phyloP scores from a whole-genome alignment of 345 rosid species.

The Populus alba region DNA sequence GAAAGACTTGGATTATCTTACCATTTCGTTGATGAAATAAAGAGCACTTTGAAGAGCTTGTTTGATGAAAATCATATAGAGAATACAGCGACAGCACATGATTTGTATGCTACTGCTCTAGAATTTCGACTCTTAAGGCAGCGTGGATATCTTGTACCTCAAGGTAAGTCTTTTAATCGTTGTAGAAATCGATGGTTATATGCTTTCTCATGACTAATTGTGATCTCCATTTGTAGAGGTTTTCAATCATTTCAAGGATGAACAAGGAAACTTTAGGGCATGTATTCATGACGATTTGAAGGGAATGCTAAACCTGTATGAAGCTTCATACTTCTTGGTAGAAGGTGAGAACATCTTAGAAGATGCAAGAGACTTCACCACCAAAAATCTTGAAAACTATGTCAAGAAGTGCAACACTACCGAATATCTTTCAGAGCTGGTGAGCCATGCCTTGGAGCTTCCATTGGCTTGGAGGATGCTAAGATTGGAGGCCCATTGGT shows the following conservation, averaged over 20 bases:
- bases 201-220: too few relatives aligned
- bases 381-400: conserved; percentile 22
- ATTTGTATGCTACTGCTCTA: conserved; percentile 3
- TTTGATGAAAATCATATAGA: background rate
- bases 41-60: background rate
- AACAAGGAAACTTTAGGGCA: conserved; percentile 9
- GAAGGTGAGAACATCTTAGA: conserved; percentile 27
- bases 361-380: conserved; percentile 23
- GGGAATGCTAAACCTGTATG: conserved; percentile 34
- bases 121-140: conserved; percentile 8
- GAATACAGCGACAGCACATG: background rate
- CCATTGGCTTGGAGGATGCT: conserved; percentile 36
- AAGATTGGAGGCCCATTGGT: conserved; percentile 34
- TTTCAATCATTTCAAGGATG: conserved; percentile 1
- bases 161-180: background rate
- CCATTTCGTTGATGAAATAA: background rate
- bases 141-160: background rate
- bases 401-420: background rate
- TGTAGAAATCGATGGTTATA: too few relatives aligned
- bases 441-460: conserved; percentile 35
- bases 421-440: conserved; percentile 14
- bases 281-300: conserved; percentile 15
- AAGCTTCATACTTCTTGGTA: conserved; percentile 32
- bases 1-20: conserved; percentile 16
- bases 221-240: too few relatives aligned